These are phyloP conservation scores for Magnolia officinalis DNA, from an alignment of 164 flowering plant species.

Conservation along the genomic window DNA sequence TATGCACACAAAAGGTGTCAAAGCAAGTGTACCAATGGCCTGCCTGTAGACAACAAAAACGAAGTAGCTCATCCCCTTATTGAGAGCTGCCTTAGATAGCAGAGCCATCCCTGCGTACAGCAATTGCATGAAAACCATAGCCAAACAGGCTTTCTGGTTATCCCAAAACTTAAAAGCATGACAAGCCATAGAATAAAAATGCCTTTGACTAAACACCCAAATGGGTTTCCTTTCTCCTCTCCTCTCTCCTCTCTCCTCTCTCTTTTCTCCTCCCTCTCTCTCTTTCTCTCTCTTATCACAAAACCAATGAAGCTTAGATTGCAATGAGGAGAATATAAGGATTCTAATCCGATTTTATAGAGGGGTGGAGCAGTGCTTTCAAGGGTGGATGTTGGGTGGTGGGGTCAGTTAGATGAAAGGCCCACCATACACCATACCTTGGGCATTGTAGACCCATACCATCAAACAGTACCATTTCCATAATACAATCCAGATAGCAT, in stretches of 20 bases:
- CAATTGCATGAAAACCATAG: constrained; percentile 19
- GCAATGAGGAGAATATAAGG: not conserved
- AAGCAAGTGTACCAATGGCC: constrained; percentile 14
- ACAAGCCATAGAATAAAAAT: not conserved
- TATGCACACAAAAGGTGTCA: constrained; percentile 15
- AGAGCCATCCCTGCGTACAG: constrained; percentile 26
- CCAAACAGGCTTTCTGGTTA: constrained; percentile 16
- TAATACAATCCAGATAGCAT: not conserved
- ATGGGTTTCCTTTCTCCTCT: not conserved
- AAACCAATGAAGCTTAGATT: not conserved
- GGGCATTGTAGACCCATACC: constrained; percentile 11
- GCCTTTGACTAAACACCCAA: not conserved
- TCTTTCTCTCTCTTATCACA: not conserved
- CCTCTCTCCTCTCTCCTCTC: too few relatives aligned
- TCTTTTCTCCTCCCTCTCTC: too few relatives aligned
- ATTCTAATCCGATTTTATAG: constrained; percentile 1
- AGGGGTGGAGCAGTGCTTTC: not conserved
- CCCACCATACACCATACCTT: not conserved
- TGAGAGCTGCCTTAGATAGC: constrained; percentile 23
- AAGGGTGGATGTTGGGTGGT: not conserved
- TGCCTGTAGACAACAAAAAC: constrained; percentile 28
- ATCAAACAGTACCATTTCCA: constrained; percentile 6
- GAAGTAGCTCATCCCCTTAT: constrained; percentile 18
- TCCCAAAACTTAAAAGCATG: constrained; percentile 5
- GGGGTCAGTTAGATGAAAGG: not conserved